phyloP scores from a whole-genome alignment of 306 rosid genomes.

The Cucurbita argyrosperma region DNA sequence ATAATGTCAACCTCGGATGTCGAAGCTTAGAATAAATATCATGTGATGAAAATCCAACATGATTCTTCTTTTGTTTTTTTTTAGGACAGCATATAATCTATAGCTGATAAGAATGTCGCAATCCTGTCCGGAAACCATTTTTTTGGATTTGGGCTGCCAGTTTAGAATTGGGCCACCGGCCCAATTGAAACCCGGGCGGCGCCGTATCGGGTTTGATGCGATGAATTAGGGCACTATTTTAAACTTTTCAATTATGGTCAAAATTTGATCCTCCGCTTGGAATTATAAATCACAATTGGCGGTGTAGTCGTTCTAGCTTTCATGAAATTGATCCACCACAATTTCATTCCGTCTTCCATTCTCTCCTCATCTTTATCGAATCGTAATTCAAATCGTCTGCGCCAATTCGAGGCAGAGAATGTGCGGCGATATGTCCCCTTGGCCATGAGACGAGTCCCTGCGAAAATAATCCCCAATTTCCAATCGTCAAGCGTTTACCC shows the following conservation, averaged over 20 bases:
- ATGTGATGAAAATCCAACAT: not conserved
- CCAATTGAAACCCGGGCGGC: not conserved
- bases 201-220: not conserved
- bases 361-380: not conserved
- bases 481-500: not conserved
- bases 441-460: constrained; percentile 11
- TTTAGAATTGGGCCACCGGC: not conserved
- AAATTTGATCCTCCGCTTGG: not conserved
- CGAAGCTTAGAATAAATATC: not conserved
- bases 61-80: not conserved
- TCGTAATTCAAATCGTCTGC: not conserved
- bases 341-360: not conserved
- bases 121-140: not conserved
- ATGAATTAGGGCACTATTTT: not conserved
- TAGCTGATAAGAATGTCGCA: not conserved
- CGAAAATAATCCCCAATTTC: not conserved
- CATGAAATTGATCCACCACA: not conserved
- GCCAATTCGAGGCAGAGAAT: not conserved
- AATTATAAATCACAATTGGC: not conserved
- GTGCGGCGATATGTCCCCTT: constrained; percentile 3
- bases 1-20: not conserved
- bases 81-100: no score
- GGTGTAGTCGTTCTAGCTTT: not conserved
- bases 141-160: not conserved
- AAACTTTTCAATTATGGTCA: not conserved